Conservation (phyloP, 2,329 filamentous ascomycete species). For the Plenodomus biglobosus region DNA sequence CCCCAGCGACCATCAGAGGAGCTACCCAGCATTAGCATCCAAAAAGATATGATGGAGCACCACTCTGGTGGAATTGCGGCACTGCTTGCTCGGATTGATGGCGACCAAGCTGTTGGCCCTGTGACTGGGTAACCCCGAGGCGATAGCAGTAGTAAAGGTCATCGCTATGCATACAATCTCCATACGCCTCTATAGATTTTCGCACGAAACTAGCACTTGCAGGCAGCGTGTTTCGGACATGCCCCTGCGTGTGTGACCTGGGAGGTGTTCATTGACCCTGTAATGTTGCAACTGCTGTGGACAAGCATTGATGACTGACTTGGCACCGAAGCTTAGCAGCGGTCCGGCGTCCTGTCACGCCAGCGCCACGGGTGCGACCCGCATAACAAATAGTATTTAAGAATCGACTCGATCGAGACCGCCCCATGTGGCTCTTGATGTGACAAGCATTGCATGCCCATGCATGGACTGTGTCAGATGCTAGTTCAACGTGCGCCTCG, state of each 20-base stretch:
- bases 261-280: no score
- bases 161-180: neutral
- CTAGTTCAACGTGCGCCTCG: neutral
- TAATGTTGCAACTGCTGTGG: slow-evolving; percentile 4
- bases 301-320: slow-evolving; percentile 28
- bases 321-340: slow-evolving; percentile 31
- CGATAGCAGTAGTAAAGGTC: neutral
- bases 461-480: neutral
- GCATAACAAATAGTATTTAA: neutral
- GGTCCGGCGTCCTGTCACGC: slow-evolving; percentile 8
- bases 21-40: neutral
- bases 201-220: neutral
- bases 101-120: neutral
- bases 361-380: slow-evolving; percentile 1
- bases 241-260: neutral
- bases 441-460: neutral
- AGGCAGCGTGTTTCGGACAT: neutral
- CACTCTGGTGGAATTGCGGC: neutral
- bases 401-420: slow-evolving; percentile 11
- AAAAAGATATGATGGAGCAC: neutral
- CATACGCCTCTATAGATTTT: no score
- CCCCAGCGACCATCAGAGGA: neutral
- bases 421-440: neutral
- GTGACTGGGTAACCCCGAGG: neutral
- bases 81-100: neutral